phyloP scores from a whole-genome alignment of 169 alveolate species.

The Cryptosporidium canis region DNA sequence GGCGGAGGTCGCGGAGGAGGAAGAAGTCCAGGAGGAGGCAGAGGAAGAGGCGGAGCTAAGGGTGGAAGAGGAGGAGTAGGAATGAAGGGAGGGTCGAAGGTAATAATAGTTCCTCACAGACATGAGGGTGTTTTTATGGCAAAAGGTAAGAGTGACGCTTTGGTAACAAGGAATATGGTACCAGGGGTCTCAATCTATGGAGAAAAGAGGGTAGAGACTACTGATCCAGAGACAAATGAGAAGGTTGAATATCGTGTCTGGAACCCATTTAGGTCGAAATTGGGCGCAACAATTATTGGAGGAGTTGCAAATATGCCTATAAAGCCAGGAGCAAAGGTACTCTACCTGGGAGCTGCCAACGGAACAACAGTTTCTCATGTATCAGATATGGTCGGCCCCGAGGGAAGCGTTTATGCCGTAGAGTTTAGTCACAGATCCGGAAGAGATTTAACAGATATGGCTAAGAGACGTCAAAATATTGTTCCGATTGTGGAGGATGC shows the following conservation, averaged over 20 bases:
- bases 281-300: slow-evolving; percentile 98
- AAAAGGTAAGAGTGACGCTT: slow-evolving; percentile 95
- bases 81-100: slow-evolving; percentile 89
- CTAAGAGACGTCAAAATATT: slow-evolving; percentile 96
- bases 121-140: slow-evolving; percentile 96
- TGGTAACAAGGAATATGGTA: slow-evolving; percentile 94
- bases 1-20: slow-evolving; percentile 86
- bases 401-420: slow-evolving; percentile 98
- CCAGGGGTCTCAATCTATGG: slow-evolving; percentile 99
- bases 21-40: slow-evolving; percentile 78
- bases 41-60: slow-evolving; percentile 78
- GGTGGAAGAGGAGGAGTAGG: slow-evolving; percentile 82
- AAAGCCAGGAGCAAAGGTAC: slow-evolving; percentile 95
- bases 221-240: slow-evolving; percentile 87
- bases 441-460: slow-evolving; percentile 98
- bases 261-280: slow-evolving; percentile 99
- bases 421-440: slow-evolving; percentile 98
- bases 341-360: slow-evolving; percentile 98
- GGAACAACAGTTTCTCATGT: slow-evolving; percentile 99
- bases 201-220: slow-evolving; percentile 95
- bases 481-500: slow-evolving; percentile 99
- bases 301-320: slow-evolving; percentile 97
- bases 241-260: slow-evolving; percentile 98
- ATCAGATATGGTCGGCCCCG: slow-evolving; percentile 98
- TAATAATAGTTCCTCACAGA: slow-evolving; percentile 94